These are phyloP conservation scores for Mycena maculata DNA, from an alignment of 768 basidiomycete genomes.

Conservation along the genomic window DNA sequence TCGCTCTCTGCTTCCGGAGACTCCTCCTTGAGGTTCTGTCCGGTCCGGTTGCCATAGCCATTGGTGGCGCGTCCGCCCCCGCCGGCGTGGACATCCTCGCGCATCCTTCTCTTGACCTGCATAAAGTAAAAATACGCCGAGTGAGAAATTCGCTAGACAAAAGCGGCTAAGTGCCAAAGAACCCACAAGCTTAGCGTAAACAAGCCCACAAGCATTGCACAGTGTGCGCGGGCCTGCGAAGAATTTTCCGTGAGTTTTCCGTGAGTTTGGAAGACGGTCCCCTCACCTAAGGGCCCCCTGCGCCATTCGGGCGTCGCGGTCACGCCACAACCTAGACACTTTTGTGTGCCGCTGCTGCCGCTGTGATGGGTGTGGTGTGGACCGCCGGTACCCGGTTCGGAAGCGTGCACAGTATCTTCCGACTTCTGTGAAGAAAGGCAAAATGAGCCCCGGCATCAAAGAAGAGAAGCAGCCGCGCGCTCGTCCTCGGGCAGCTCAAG, in stretches of 20 bases:
- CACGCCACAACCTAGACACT: slow-evolving; percentile 83
- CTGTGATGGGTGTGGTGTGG: slow-evolving; percentile 9
- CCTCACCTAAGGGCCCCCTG: slow-evolving; percentile 80
- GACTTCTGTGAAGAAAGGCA: slow-evolving; percentile 23
- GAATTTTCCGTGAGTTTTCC: slow-evolving; percentile 25
- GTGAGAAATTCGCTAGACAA: slow-evolving; percentile 16
- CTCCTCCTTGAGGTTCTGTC: slow-evolving; percentile 19
- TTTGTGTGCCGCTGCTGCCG: slow-evolving; percentile 53
- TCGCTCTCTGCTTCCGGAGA: slow-evolving; percentile 34
- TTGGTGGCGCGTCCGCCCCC: slow-evolving; percentile 21
- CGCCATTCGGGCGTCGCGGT: slow-evolving; percentile 92
- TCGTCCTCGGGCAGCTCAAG: slow-evolving; percentile 11
- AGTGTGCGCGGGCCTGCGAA: slow-evolving; percentile 79
- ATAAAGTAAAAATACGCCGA: slow-evolving; percentile 9
- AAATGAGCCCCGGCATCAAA: slow-evolving; percentile 24
- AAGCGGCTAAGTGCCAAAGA: slow-evolving; percentile 20
- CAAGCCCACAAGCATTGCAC: slow-evolving; percentile 88
- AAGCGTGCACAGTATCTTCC: slow-evolving; percentile 18
- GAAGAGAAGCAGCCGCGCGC: slow-evolving; percentile 25
- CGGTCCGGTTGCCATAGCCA: slow-evolving; percentile 11
- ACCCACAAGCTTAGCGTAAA: slow-evolving; percentile 87
- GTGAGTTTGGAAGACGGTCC: neutral
- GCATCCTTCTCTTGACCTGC: slow-evolving; percentile 51
- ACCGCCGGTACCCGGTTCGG: slow-evolving; percentile 14
- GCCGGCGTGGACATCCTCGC: slow-evolving; percentile 38